Base-by-base conservation (phyloP, 495 filamentous ascomycete species). In the Lasiosphaeria miniovina region DNA sequence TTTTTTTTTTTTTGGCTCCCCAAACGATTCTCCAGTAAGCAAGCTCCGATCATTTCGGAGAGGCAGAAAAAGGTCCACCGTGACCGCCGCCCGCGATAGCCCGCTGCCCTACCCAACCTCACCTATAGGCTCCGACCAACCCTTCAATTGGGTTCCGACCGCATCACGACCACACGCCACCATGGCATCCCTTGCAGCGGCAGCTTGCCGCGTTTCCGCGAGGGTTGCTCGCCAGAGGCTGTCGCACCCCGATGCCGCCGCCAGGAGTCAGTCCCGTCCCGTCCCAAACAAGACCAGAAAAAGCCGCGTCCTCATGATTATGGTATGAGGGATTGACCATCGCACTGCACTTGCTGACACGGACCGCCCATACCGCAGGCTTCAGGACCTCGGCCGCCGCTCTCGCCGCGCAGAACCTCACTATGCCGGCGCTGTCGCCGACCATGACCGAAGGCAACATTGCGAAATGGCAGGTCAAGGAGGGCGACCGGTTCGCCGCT, bases 381-480 rank as follows among this genome's bases (percentile, higher is more conserved):
- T 88, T 89, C 72, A 76, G 79, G 60, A 82, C 84, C 15, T 84
- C 82, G 36, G 72, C 81, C n/a, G 69, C 77, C 8, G 71, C 69
- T 35, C 74, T 84, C 60, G 89, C 86, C 15, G 90, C 89, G 12
- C 84, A 88, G 52, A 90, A 89, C 64, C 88, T 92, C 70, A 89
- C 84, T 36, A 93, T 93, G 90, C 90, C 90, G 5, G 89, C 90
- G n/a, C 76, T 93, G 54, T 90, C 88, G 17, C 90, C 90, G 33
- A 93, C 89, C 11, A 93, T 93, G 89, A 93, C 89, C 46, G 89
- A 93, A 70, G 89, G 89, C 32, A 90, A 90, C 65, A 92, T 93
- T 64, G 80, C 86, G 31, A 80, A 66, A 54, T 93, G 89, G 89
- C 87, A 82, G 65, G 75, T 92, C 48, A 90, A 89, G 65, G 90